Percentiles rank a stretch among this genome's conserved stretches.
Conservation (phyloP, 108 stramenopile species). For the Fistulifera pelliculosa region DNA sequence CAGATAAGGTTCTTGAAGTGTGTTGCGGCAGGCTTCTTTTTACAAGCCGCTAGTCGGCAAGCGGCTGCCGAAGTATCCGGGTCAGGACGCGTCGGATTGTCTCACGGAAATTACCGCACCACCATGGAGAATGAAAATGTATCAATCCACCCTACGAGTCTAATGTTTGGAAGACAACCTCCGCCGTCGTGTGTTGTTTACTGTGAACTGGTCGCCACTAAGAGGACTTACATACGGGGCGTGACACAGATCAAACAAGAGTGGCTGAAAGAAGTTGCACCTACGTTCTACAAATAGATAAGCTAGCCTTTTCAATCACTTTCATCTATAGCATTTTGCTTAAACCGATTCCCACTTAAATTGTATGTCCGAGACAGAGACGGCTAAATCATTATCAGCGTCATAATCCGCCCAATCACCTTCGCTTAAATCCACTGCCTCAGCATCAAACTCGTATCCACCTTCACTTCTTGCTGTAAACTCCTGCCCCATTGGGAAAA, state of each 20-base stretch:
- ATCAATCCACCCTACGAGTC: conserved; percentile 87
- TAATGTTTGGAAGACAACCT: conserved; percentile 90
- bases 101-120: conserved; percentile 86
- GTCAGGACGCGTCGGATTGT: conserved; percentile 49
- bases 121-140: conserved; percentile 81
- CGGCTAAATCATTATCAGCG: conserved; percentile 64
- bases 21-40: conserved; percentile 84
- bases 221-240: conserved; percentile 74
- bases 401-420: conserved; percentile 88
- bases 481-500: conserved; percentile 76
- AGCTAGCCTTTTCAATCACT: not conserved
- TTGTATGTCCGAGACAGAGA: conserved; percentile 54
- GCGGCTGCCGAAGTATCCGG: conserved; percentile 37
- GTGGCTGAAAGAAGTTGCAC: conserved; percentile 67
- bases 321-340: too few relatives aligned
- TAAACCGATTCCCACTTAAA: conserved; percentile 55
- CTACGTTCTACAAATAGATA: conserved; percentile 17
- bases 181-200: conserved; percentile 91
- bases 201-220: conserved; percentile 80
- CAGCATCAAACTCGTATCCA: conserved; percentile 46
- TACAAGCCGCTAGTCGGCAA: conserved; percentile 68
- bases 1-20: conserved; percentile 69
- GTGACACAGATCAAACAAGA: conserved; percentile 78
- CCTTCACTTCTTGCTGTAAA: conserved; percentile 53
- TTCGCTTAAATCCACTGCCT: conserved; percentile 76